phyloP scores from a whole-genome alignment of 164 flowering plant species.

The Chimonanthus salicifolius region DNA sequence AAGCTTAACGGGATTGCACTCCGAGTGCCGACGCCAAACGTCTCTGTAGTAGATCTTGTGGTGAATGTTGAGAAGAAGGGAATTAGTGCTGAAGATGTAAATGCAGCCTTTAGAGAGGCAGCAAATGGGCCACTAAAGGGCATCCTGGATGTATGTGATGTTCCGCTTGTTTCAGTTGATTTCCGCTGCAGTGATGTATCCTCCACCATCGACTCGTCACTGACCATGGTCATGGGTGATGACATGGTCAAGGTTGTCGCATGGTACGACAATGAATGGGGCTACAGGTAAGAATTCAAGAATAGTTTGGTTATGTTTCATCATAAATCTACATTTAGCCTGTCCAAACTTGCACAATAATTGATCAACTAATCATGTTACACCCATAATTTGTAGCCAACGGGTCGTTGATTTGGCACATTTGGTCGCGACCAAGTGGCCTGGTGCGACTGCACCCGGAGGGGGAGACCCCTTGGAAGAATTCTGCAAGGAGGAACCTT shows the following conservation, averaged over 20 bases:
- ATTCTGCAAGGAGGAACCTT: slow-evolving; percentile 79
- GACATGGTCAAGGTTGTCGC: slow-evolving; percentile 98
- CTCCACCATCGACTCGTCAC: slow-evolving; percentile 81
- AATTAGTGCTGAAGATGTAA: slow-evolving; percentile 82
- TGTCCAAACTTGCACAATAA: background rate
- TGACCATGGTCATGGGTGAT: slow-evolving; percentile 98
- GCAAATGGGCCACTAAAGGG: slow-evolving; percentile 89
- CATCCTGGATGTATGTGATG: slow-evolving; percentile 77
- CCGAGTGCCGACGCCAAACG: slow-evolving; percentile 93
- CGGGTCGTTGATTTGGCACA: slow-evolving; percentile 97
- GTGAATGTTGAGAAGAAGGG: slow-evolving; percentile 89
- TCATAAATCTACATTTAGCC: background rate
- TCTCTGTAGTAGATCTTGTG: slow-evolving; percentile 92
- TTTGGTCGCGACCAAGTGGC: slow-evolving; percentile 89
- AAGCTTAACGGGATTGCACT: slow-evolving; percentile 97
- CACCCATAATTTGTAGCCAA: slow-evolving; percentile 51
- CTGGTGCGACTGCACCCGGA: slow-evolving; percentile 44
- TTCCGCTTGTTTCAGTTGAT: slow-evolving; percentile 90
- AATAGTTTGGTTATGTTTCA: too few species aligned
- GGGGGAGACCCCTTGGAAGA: slow-evolving; percentile 97
- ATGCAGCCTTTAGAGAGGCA: slow-evolving; percentile 88
- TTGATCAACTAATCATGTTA: background rate
- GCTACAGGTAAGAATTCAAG: slow-evolving; percentile 64
- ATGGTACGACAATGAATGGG: slow-evolving; percentile 99
- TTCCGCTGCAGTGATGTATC: slow-evolving; percentile 92